A percentile compares a stretch with the other conserved stretches of the same genome.
phyloP scores from a whole-genome alignment of 2,329 filamentous ascomycete genomes.

The Trichoderma atrobrunneum region DNA sequence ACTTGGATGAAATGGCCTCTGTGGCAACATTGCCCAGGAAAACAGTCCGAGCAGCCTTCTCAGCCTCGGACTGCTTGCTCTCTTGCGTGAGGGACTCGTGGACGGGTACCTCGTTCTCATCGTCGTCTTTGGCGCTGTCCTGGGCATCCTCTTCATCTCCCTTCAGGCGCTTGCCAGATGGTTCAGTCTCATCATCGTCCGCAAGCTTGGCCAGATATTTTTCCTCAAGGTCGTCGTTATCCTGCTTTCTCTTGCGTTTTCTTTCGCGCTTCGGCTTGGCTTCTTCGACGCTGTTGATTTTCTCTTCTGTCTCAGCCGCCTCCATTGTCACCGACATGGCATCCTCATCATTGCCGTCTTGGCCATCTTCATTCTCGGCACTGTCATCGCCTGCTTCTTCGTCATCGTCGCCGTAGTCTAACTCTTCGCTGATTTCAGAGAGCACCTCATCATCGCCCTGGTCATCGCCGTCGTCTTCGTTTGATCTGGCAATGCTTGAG shows the following conservation, averaged over 20 bases:
- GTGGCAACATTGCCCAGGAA: conserved; percentile 91
- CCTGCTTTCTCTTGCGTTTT: conserved; percentile 66
- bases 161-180: conserved; percentile 53
- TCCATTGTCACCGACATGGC: conserved; percentile 24
- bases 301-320: conserved; percentile 40
- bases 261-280: conserved; percentile 46
- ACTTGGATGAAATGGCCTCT: conserved; percentile 76
- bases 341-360: conserved; percentile 27
- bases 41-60: conserved; percentile 85
- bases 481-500: conserved; percentile 23
- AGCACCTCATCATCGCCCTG: conserved; percentile 34
- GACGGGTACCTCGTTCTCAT: conserved; percentile 43
- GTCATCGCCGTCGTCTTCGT: conserved; percentile 32
- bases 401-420: conserved; percentile 34
- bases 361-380: neutral
- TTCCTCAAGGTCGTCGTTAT: conserved; percentile 67
- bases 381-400: conserved; percentile 26
- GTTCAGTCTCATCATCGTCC: conserved; percentile 57
- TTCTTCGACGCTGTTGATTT: conserved; percentile 35
- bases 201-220: conserved; percentile 66
- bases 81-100: conserved; percentile 57
- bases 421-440: conserved; percentile 35
- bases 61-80: conserved; percentile 62
- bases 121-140: conserved; percentile 44
- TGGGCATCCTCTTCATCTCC: conserved; percentile 25